phyloP scores from a whole-genome alignment of 192 early-diverging fungal genomes.

The Backusella westeae region DNA sequence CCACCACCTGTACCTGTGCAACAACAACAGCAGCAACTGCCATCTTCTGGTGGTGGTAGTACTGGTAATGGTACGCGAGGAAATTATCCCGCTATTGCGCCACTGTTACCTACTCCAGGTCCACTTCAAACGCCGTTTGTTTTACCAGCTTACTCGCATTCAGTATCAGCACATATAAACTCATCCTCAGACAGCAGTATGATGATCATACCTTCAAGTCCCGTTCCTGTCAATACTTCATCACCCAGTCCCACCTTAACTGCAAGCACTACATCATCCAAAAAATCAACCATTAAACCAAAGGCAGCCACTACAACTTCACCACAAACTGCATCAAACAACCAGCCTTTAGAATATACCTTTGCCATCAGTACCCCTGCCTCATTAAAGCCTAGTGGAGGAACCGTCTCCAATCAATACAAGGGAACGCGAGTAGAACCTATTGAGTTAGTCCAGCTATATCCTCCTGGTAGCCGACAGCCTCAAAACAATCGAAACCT shows the following conservation, averaged over 20 bases:
- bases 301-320: neutral
- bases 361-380: conserved; percentile 28
- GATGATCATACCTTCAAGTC: neutral
- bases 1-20: neutral
- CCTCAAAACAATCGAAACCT: neutral
- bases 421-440: neutral
- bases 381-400: conserved; percentile 7
- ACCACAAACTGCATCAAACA: neutral
- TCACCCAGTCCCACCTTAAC: neutral
- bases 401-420: neutral
- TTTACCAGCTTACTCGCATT: conserved; percentile 1
- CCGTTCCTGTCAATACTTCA: neutral
- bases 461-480: conserved; percentile 3
- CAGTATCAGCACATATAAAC: neutral
- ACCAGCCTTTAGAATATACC: conserved; percentile 20
- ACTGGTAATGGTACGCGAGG: neutral
- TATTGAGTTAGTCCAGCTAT: conserved; percentile 13
- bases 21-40: neutral
- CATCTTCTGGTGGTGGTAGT: neutral
- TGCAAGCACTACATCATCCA: neutral
- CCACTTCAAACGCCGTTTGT: neutral
- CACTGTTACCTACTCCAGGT: neutral
- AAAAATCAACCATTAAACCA: neutral
- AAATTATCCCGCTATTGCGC: conserved; percentile 7
- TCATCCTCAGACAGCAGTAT: neutral